Evolutionary conservation across 139 green algal species (phyloP), one percentile per base, ranked within the genome.

Genomic region (Closterium sp.): DNA sequence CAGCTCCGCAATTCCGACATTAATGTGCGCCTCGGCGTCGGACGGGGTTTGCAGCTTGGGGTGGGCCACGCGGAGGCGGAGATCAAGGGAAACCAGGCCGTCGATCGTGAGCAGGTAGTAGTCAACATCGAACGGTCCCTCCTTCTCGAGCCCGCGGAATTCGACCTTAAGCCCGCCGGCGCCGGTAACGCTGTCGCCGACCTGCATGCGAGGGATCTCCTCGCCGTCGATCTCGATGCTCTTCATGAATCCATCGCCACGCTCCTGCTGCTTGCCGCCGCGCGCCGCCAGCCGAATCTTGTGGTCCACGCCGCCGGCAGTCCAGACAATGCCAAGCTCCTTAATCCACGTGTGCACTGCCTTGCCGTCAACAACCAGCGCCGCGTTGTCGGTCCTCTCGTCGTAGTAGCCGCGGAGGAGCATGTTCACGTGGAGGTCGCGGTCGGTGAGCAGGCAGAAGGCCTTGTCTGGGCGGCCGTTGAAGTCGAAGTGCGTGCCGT

Each of bases 1-100:
- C n/a, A 91, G 9, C 31, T 91, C 64, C 28, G 28, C 25, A 89
- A 91, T 31, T n/a, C 25, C 35, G n/a, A 91, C 30, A 23, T 91
- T 91, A 43, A 91, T 89, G 9, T 91, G 88, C 88, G 32, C 64
- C 69, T 91, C 35, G 9, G 88, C 88, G 36, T 91, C 88, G n/a
- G 88, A 21, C 30, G 34, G 32, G 69, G 88, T 91, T n/a, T 91
- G 88, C n/a, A 85, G 69, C 33, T 88, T 36, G 25, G 66, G 64
- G 88, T 86, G 66, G 19, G 88, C 88, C 55, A 86, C 88, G 64
- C 88, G 64, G 16, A 91, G 88, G n/a, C 33, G 33, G 9, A 91
- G 25, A 12, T 89, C 69, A 10, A 87, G 4, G 16, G 88, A 31
- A 30, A 91, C 19, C 36, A 91, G 64, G n/a, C 31, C 36, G 33